phyloP scores from a whole-genome alignment of 768 basidiomycete genomes.

The Kwoniella europaea region DNA sequence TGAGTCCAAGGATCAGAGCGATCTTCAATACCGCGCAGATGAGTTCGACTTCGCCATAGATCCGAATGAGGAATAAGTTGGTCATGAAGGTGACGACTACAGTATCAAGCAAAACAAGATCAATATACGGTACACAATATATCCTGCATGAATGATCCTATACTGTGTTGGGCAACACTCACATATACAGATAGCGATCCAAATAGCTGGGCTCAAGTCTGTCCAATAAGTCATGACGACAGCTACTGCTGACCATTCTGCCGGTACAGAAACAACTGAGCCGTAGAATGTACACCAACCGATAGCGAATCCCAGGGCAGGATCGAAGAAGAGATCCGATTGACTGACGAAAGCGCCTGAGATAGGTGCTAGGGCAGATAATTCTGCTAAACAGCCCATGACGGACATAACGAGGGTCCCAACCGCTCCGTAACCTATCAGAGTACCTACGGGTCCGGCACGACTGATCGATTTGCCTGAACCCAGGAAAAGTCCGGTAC shows the following conservation, averaged over 20 bases:
- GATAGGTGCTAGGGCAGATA: constrained; percentile 60
- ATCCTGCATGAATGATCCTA: too few species aligned
- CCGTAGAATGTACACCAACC: constrained; percentile 35
- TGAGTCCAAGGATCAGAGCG: constrained; percentile 30
- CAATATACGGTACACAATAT: too few species aligned
- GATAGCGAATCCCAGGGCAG: constrained; percentile 34
- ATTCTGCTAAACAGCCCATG: constrained; percentile 65
- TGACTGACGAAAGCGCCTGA: constrained; percentile 35
- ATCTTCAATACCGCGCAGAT: constrained; percentile 33
- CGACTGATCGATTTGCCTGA: constrained; percentile 20
- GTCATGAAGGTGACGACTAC: constrained; percentile 57
- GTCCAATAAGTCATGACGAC: constrained; percentile 31
- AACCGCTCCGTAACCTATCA: constrained; percentile 28
- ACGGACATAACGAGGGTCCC: constrained; percentile 66
- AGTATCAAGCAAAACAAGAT: neutral
- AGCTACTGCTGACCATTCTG: constrained; percentile 29
- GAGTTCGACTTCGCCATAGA: constrained; percentile 39
- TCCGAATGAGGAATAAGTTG: constrained; percentile 55
- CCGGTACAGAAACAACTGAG: constrained; percentile 21
- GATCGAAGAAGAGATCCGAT: constrained; percentile 34
- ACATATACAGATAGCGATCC: constrained; percentile 32
- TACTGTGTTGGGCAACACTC: neutral
- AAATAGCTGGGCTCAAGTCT: constrained; percentile 33
- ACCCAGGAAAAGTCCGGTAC: constrained; percentile 39
- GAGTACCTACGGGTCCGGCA: constrained; percentile 30